Evolutionary conservation across 2,329 filamentous ascomycete genomes (phyloP).

Genomic region (Cladosporium cucumerinum): DNA sequence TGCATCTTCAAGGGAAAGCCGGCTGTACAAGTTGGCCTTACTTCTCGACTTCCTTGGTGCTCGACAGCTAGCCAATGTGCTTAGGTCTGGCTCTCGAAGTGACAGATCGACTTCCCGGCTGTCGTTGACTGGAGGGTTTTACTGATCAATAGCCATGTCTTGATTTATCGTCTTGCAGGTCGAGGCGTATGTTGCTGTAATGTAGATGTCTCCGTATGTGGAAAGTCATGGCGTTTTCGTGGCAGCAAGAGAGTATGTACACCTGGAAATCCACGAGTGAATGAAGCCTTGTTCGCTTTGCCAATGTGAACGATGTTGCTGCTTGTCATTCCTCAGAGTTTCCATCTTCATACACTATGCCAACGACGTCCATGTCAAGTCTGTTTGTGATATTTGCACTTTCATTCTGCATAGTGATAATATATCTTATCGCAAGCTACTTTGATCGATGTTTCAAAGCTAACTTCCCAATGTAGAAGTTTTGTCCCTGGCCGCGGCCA

Average conservation of each 20-base stretch:
- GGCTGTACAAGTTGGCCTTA: slow-evolving; percentile 18
- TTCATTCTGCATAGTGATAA: background rate
- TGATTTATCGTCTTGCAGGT: background rate
- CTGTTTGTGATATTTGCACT: background rate
- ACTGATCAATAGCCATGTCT: background rate
- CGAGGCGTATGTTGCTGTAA: background rate
- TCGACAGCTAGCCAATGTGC: slow-evolving; percentile 19
- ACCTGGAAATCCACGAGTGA: background rate
- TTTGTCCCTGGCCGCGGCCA: slow-evolving; percentile 1
- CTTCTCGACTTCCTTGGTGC: slow-evolving; percentile 26
- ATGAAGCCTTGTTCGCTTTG: background rate
- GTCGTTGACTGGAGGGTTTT: background rate
- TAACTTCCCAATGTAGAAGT: background rate
- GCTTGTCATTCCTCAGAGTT: background rate
- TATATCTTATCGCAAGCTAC: background rate
- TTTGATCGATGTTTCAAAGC: background rate
- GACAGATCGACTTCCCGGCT: background rate
- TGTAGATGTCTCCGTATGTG: background rate
- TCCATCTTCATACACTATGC: background rate
- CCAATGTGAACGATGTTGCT: background rate
- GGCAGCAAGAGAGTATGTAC: background rate
- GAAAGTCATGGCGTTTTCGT: background rate
- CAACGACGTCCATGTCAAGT: background rate
- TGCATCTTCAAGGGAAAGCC: background rate
- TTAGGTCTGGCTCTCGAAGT: background rate